A percentile compares a stretch with the other conserved stretches of the same genome.
Evolutionary conservation across 2,329 filamentous ascomycete genomes (phyloP).

Genomic region (Graphilbum fragrans): DNA sequence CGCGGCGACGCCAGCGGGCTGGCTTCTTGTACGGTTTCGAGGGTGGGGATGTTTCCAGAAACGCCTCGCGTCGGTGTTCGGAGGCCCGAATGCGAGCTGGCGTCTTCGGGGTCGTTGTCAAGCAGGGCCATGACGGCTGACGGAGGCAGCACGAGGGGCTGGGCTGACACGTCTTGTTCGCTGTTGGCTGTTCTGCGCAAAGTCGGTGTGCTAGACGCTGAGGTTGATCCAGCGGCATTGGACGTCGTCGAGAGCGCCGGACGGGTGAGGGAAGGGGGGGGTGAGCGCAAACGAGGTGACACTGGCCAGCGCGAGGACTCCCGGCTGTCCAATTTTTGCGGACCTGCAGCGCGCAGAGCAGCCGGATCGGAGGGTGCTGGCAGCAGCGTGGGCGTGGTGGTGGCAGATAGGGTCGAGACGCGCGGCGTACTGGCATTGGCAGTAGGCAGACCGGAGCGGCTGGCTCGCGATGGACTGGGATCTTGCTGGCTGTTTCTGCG

Average conservation of each 20-base stretch:
- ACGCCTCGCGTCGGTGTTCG: slow-evolving; percentile 47
- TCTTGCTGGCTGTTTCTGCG: slow-evolving; percentile 56
- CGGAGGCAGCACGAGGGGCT: slow-evolving; percentile 21
- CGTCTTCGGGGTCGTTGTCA: slow-evolving; percentile 42
- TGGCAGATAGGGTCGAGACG: slow-evolving; percentile 40
- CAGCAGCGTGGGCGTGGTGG: slow-evolving; percentile 54
- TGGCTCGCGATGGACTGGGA: slow-evolving; percentile 45
- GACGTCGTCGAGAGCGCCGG: slow-evolving; percentile 23
- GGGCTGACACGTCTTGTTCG: slow-evolving; percentile 31
- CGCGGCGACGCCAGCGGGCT: slow-evolving; percentile 63
- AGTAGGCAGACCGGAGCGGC: slow-evolving; percentile 40
- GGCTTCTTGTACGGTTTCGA: slow-evolving; percentile 88
- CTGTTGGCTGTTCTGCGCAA: slow-evolving; percentile 27
- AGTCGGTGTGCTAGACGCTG: slow-evolving; percentile 8
- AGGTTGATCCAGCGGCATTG: not conserved
- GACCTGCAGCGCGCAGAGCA: slow-evolving; percentile 46
- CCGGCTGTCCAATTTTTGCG: slow-evolving; percentile 49
- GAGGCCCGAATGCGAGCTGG: slow-evolving; percentile 35
- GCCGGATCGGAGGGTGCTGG: slow-evolving; percentile 45
- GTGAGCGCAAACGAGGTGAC: slow-evolving; percentile 66
- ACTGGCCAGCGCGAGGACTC: slow-evolving; percentile 62
- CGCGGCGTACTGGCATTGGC: slow-evolving; percentile 27
- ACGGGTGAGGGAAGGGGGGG: slow-evolving; percentile 47
- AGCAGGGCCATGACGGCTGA: slow-evolving; percentile 27
- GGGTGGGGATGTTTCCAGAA: slow-evolving; percentile 45